A percentile compares a stretch with the other conserved stretches of the same genome.
Conservation (phyloP, 345 rosid genomes). For the Populus alba region DNA sequence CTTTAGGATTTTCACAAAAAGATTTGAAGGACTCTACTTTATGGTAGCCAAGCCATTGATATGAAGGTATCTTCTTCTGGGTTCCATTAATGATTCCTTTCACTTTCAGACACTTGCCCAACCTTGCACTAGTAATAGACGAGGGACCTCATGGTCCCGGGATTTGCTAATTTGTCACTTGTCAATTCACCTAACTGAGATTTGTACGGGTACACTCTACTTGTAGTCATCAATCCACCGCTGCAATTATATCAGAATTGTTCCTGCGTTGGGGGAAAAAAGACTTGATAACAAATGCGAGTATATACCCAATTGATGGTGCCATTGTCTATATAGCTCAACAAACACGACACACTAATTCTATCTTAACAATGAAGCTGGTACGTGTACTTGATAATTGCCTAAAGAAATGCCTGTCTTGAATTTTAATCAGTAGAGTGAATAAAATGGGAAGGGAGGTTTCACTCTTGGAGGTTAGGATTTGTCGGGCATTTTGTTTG, state of each 20-base stretch:
- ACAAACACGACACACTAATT: too few species aligned
- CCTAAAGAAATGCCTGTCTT: too few species aligned
- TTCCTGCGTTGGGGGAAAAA: neutral
- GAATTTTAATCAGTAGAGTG: too few species aligned
- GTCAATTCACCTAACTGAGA: neutral
- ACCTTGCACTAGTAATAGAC: conserved; percentile 3
- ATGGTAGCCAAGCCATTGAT: conserved; percentile 4
- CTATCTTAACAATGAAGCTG: too few species aligned
- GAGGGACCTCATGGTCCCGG: conserved; percentile 19
- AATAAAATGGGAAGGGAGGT: neutral
- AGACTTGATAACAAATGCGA: neutral
- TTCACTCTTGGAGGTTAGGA: neutral
- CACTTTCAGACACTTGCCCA: conserved; percentile 1
- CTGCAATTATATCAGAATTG: neutral
- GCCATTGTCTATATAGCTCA: too few species aligned
- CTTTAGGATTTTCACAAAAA: conserved; percentile 10
- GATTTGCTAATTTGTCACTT: conserved; percentile 20
- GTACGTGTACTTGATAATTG: neutral
- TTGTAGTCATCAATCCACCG: conserved; percentile 14
- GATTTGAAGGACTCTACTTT: conserved; percentile 16
- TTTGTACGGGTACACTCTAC: neutral
- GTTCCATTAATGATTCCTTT: conserved; percentile 14
- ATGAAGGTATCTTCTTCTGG: neutral
- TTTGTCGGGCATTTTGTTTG: too few species aligned
- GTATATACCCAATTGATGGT: too few species aligned